A percentile compares a stretch with the other conserved stretches of the same genome.
These are phyloP conservation scores for Boletus sp. DNA, from an alignment of 768 basidiomycete genomes.

Conservation along the genomic window DNA sequence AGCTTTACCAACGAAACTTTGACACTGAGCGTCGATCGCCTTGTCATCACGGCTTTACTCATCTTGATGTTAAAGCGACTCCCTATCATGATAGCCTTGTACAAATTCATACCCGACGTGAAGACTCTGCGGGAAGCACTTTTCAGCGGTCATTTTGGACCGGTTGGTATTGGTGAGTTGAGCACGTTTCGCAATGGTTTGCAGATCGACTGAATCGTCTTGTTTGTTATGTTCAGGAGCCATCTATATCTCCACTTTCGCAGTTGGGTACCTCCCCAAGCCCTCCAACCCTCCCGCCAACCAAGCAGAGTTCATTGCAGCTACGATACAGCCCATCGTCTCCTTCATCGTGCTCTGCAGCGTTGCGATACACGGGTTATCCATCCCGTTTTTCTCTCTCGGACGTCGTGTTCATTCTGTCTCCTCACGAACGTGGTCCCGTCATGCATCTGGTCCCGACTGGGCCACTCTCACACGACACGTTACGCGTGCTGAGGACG, in stretches of 20 bases:
- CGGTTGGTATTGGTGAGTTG: constrained; percentile 67
- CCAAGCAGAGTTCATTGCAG: constrained; percentile 63
- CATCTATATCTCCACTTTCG: constrained; percentile 88
- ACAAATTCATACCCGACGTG: constrained; percentile 93
- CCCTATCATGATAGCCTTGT: constrained; percentile 79
- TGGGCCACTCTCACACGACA: constrained; percentile 79
- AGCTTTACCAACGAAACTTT: constrained; percentile 64
- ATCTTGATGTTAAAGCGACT: constrained; percentile 81
- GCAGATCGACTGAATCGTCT: constrained; percentile 1
- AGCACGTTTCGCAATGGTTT: background rate
- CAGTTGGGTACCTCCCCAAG: constrained; percentile 55
- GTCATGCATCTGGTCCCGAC: constrained; percentile 69
- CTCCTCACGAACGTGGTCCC: constrained; percentile 83
- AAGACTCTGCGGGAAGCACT: constrained; percentile 92
- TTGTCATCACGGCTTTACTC: constrained; percentile 78
- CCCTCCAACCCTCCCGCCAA: constrained; percentile 44
- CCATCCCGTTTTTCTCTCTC: constrained; percentile 92
- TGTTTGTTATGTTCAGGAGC: constrained; percentile 49
- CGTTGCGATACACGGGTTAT: constrained; percentile 83
- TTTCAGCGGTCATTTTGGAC: constrained; percentile 95
- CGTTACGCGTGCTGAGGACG: constrained; percentile 67
- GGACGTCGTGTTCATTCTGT: constrained; percentile 82
- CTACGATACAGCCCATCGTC: constrained; percentile 87
- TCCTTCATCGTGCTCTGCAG: constrained; percentile 93
- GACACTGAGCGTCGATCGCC: constrained; percentile 77